Evolutionary conservation across 345 rosid genomes (phyloP), one percentile per base, ranked within the genome.

Genomic region (Mallotus nudiflorus): DNA sequence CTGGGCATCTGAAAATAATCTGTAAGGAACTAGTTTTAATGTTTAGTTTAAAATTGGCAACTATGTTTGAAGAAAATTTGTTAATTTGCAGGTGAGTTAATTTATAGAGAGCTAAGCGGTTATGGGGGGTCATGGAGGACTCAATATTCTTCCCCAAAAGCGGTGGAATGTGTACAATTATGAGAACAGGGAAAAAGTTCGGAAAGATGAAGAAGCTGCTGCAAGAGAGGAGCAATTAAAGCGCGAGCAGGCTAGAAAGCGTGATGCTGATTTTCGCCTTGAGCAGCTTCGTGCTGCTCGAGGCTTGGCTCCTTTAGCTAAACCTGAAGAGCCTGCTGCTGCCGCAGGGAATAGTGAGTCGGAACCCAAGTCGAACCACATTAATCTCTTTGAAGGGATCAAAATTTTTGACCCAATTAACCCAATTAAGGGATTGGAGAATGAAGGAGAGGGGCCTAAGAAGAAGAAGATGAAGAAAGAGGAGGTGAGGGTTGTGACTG

Each of bases 71-170:
- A 59, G 45, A 39, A 18, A 37, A 22, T 9, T 31, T 35, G 18
- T 44, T 25, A 54, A 54, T 42, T 22, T 37, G 40, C 62, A 68
- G 71, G 71, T 55, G 40, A 68, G 20, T 54, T 20, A 12, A 3
- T 3, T 3, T 3, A 42, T 42, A 42, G 9, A 39, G 25, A 44
- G 14, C 14, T 29, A 22, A 39, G 44, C 25, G 35, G 65, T 51
- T 13, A 94, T 92, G 99, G 99, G 99, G 65, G 97, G 98, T 8
- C 97, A 94, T 78, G 97, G 97, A 16, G 97, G 97, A 65, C 81
- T 95, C 52, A 95, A 95, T 65, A 95, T 92, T 60, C 93, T 92
- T 15, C 99, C 99, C 6, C 97, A 92, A 76, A 95, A 95, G 87
- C 79, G 90, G 24, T 95, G 97, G 99, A 95, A 90, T 72, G 97